These are phyloP conservation scores for Chimonanthus salicifolius DNA, from an alignment of 164 flowering plant species.

Conservation along the genomic window DNA sequence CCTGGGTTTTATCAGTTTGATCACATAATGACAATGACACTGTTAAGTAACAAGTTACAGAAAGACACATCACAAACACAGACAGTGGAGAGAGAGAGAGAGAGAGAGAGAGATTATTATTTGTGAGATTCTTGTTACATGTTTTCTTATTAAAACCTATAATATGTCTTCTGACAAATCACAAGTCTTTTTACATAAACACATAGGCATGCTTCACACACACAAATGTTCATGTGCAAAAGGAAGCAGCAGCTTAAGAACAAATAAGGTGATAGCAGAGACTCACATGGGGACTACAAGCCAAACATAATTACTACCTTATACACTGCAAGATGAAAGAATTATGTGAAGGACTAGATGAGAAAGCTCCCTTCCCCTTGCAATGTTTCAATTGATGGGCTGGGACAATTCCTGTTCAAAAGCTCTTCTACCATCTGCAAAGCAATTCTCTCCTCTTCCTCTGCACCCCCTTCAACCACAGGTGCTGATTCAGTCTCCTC, in stretches of 20 bases:
- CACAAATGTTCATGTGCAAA: neutral
- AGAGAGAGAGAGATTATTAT: neutral
- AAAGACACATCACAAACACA: too few species aligned
- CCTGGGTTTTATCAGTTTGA: too few species aligned
- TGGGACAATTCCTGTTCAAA: slow-evolving; percentile 31
- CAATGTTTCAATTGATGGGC: slow-evolving; percentile 11
- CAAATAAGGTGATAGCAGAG: neutral
- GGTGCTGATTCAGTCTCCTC: neutral
- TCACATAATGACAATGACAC: too few species aligned
- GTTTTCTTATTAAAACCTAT: neutral
- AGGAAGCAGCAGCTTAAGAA: neutral
- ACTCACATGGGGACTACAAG: neutral
- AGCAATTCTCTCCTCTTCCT: slow-evolving; percentile 42
- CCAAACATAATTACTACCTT: neutral
- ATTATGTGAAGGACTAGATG: neutral
- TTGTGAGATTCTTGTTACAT: neutral
- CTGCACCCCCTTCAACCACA: neutral
- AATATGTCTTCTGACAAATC: neutral
- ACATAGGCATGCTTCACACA: neutral
- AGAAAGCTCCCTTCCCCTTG: slow-evolving; percentile 8
- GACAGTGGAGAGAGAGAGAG: neutral
- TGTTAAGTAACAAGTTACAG: too few species aligned
- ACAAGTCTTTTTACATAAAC: neutral
- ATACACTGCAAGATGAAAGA: neutral
- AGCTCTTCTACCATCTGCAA: slow-evolving; percentile 74